These are phyloP conservation scores for Botrytis byssoidea DNA, from an alignment of 2,329 filamentous ascomycete genomes.

Conservation along the genomic window DNA sequence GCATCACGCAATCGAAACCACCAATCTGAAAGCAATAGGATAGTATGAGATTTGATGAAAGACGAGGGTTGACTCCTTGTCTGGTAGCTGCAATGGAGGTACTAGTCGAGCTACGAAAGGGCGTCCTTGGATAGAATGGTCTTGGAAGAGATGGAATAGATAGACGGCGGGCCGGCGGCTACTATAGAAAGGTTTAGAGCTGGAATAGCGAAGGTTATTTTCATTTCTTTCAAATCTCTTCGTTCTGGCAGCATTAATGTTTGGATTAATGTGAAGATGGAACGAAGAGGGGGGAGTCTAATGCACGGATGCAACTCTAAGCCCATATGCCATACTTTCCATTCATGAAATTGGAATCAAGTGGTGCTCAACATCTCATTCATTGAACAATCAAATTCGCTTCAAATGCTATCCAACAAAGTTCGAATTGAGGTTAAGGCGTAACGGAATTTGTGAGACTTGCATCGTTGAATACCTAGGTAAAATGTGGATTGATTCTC, in stretches of 20 bases:
- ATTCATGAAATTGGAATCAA: not conserved
- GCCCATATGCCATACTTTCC: not conserved
- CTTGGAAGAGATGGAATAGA: not conserved
- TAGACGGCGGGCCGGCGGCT: not conserved
- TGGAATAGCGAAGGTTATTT: not conserved
- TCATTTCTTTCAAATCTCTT: not conserved
- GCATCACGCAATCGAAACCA: not conserved
- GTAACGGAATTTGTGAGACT: not conserved
- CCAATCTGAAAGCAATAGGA: not conserved
- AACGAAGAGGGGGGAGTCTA: not conserved
- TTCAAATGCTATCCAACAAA: not conserved
- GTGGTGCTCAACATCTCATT: not conserved
- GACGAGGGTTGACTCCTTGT: not conserved
- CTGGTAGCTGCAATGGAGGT: not conserved
- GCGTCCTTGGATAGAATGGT: not conserved
- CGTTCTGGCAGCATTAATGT: not conserved
- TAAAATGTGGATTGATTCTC: not conserved
- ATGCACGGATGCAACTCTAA: not conserved
- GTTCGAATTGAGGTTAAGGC: not conserved
- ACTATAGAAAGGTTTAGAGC: not conserved
- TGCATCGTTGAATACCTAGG: not conserved
- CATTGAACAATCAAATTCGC: not conserved
- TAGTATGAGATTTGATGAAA: not conserved
- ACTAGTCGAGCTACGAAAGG: not conserved
- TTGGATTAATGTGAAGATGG: not conserved